Evolutionary conservation across 371 early-diverging fungal species (phyloP).

Genomic region (Lichtheimia ramosa): DNA sequence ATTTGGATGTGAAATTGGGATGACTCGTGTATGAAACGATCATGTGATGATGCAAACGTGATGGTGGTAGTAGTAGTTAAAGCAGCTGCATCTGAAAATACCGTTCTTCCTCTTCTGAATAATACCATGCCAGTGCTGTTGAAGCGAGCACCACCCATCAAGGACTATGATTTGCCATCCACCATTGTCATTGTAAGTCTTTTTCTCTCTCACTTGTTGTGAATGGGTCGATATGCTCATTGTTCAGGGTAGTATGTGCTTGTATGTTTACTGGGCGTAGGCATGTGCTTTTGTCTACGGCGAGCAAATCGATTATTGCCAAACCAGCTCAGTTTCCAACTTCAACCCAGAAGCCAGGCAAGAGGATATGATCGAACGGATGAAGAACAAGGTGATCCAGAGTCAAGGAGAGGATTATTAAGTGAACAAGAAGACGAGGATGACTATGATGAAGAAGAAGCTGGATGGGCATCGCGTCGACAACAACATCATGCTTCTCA

Average conservation of each 20-base stretch:
- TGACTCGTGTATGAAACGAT: no score
- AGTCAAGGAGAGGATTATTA: constrained; percentile 33
- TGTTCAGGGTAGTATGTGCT: constrained; percentile 22
- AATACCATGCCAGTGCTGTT: background rate
- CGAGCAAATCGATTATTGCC: constrained; percentile 43
- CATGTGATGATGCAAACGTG: no score
- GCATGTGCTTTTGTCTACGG: constrained; percentile 44
- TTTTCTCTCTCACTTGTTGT: background rate
- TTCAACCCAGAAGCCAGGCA: constrained; percentile 19
- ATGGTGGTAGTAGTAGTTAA: no score
- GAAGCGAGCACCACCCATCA: constrained; percentile 14
- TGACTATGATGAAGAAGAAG: constrained; percentile 2
- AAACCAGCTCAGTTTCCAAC: constrained; percentile 37
- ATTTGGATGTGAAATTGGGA: no score
- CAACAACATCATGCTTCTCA: constrained; percentile 1
- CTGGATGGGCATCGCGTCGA: background rate
- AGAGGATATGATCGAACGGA: constrained; percentile 19
- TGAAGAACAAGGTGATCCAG: constrained; percentile 23
- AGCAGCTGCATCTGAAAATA: no score
- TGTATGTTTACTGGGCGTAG: constrained; percentile 29
- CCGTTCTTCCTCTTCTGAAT: no score
- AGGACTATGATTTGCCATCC: constrained; percentile 35
- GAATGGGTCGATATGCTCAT: background rate
- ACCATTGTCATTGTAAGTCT: constrained; percentile 30
- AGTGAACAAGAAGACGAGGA: constrained; percentile 21